phyloP scores from a whole-genome alignment of 2,329 filamentous ascomycete species.

The Scortechinia acanthostroma region DNA sequence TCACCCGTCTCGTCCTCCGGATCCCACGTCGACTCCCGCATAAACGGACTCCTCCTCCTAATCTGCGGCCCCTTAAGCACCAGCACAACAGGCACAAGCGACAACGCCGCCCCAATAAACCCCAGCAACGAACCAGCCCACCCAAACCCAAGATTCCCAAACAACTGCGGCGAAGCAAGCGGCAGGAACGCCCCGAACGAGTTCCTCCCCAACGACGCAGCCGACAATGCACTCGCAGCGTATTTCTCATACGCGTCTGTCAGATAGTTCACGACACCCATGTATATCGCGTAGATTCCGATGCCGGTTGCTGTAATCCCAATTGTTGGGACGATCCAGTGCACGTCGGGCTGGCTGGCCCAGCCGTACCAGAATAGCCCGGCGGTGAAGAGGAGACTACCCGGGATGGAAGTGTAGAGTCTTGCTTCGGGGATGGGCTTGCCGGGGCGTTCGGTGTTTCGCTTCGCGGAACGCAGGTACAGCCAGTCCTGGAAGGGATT shows the following conservation, averaged over 20 bases:
- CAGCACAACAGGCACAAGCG: neutral
- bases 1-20: neutral
- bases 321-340: constrained; percentile 14
- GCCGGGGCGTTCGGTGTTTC: constrained; percentile 22
- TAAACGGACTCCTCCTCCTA: neutral
- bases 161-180: constrained; percentile 39
- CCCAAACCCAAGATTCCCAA: constrained; percentile 37
- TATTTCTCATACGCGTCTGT: constrained; percentile 15
- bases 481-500: constrained; percentile 14
- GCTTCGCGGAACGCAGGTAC: constrained; percentile 28
- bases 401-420: constrained; percentile 29
- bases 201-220: constrained; percentile 9
- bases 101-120: constrained; percentile 9
- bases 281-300: constrained; percentile 16
- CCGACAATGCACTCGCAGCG: constrained; percentile 14
- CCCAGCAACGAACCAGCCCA: constrained; percentile 41
- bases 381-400: constrained; percentile 13
- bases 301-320: constrained; percentile 14
- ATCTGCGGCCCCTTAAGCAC: neutral
- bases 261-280: constrained; percentile 13
- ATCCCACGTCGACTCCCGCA: neutral
- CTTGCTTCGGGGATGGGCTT: constrained; percentile 31
- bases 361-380: constrained; percentile 17
- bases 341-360: constrained; percentile 10
- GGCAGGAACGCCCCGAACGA: constrained; percentile 40